Conservation (phyloP, 352 stramenopile species). For the Phytophthora nicotianae region DNA sequence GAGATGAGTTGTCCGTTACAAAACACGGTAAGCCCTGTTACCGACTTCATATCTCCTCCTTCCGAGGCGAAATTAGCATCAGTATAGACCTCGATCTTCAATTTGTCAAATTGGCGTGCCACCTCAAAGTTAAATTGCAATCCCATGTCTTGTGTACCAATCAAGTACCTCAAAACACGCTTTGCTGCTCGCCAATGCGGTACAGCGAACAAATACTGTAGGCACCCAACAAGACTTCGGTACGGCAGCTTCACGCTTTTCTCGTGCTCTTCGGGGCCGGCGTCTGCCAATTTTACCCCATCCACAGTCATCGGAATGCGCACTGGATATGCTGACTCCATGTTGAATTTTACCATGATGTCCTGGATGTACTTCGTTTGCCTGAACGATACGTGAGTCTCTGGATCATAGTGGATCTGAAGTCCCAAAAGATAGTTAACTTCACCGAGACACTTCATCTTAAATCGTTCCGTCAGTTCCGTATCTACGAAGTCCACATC, state of each 20-base stretch:
- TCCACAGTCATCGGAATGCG: slow-evolving; percentile 12
- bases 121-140: slow-evolving; percentile 4
- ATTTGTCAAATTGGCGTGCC: slow-evolving; percentile 9
- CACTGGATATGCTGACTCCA: slow-evolving; percentile 11
- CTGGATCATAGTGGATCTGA: slow-evolving; percentile 8
- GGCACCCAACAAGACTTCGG: slow-evolving; percentile 10
- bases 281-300: slow-evolving; percentile 3
- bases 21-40: slow-evolving; percentile 20
- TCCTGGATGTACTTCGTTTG: slow-evolving; percentile 26
- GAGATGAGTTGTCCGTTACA: slow-evolving; percentile 25
- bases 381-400: slow-evolving; percentile 10
- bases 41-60: slow-evolving; percentile 13
- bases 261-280: slow-evolving; percentile 8
- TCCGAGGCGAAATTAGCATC: slow-evolving; percentile 25
- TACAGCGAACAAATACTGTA: slow-evolving; percentile 19
- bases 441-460: slow-evolving; percentile 5
- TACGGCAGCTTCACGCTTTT: slow-evolving; percentile 7
- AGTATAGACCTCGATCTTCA: slow-evolving; percentile 22
- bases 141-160: slow-evolving; percentile 6
- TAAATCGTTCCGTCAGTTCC: slow-evolving; percentile 2
- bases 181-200: slow-evolving; percentile 15
- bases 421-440: slow-evolving; percentile 20
- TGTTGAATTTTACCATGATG: slow-evolving; percentile 14
- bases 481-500: slow-evolving; percentile 10
- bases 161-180: slow-evolving; percentile 15